Evolutionary conservation across 2,329 filamentous ascomycete species (phyloP), one percentile per base, ranked within the genome.

Genomic region (Apiospora koreana): DNA sequence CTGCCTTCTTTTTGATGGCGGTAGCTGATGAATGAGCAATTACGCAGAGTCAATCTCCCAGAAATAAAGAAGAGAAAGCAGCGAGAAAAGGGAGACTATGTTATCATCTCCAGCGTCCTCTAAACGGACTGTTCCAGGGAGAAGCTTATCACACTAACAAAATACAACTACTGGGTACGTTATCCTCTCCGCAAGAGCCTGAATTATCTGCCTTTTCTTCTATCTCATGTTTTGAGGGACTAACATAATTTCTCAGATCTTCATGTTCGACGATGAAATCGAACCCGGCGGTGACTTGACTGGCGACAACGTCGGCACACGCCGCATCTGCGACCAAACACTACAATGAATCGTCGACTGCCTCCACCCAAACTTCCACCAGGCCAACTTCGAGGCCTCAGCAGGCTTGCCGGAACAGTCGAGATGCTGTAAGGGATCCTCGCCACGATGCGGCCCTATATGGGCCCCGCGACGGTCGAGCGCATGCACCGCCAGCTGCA

Each of bases 241-340:
- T 50, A 5, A 28, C 23, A 28, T 3, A 14, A 18, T 1, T 9
- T 18, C 21, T 5, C 35, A 77, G 75, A 75, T 77, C 70, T 78
- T 78, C 71, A 76, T 77, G 50, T 78, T 72, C 65, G 76, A 78
- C 48, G 76, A 78, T 23, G 77, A 78, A n/a, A 78, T 78, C 43
- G 77, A 79, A 66, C 75, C 71, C 1, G 77, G 76, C 48, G 77
- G 77, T 6, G 77, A 77, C 18, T 75, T 78, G 28, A 77, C 75
- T 0, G 72, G 75, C 16, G 76, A 79, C 45, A 68, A 72, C 1
- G 75, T 76, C 31, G 77, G 75, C 8, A 77, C 77, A 8, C 70
- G 64, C 14, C 69, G 50, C 41, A 75, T 73, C 35, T 76, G 74
- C 38, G 64, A 74, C 62, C 73, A 76, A 71, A 76, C 75, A 5